Base-by-base conservation (phyloP, 2,329 filamentous ascomycete genomes). In the Penicillium glabrum region DNA sequence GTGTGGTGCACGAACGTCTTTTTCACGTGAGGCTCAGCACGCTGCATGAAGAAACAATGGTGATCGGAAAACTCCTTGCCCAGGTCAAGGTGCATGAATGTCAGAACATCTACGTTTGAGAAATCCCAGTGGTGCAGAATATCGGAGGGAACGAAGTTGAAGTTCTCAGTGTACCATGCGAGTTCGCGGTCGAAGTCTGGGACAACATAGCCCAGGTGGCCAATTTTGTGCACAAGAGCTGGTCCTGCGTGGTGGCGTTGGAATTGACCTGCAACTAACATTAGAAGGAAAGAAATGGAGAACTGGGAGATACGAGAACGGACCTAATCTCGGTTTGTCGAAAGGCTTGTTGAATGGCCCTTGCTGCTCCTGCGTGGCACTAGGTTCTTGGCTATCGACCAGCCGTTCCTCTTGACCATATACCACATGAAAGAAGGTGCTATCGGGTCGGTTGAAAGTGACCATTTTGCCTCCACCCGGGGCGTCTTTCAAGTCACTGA, bases 341-440 rank as follows among this genome's bases (percentile, higher is more conserved):
- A 62, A 57, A 2, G 62, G 54, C 3, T 50, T 55, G 14, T 67
- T 67, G 45, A 57, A 63, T 1, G 55, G 59, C 1, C 61, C 64
- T 13, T 64, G 48, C 1, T 39, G 56, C n/a, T 60, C 54, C n/a
- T 63, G 41, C 16, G 52, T 61, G 13, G 54, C 55, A 16, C 50
- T 16, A 23, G 57, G 29, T 75, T 24, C 26, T 23, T 49, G 75
- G 67, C 24, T 70, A 47, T 46, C 45, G 51, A 72, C 69, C 51
- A 77, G 73, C 0, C 73, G 75, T 5, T 65, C 66, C 7, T 69
- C 68, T 68, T 87, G 84, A 1, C 82, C 84, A 61, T 81, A 73
- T 1, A 87, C 78, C 0, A 88, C 75, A 64, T 86, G 83, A 64
- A 86, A 79, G 1, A 82, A 81, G 58, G 80, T 86, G 1, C 80